Percentiles rank a stretch among this genome's conserved stretches.
Conservation (phyloP, 148 eudicot species). For the Rhododendron kiyosumense region DNA sequence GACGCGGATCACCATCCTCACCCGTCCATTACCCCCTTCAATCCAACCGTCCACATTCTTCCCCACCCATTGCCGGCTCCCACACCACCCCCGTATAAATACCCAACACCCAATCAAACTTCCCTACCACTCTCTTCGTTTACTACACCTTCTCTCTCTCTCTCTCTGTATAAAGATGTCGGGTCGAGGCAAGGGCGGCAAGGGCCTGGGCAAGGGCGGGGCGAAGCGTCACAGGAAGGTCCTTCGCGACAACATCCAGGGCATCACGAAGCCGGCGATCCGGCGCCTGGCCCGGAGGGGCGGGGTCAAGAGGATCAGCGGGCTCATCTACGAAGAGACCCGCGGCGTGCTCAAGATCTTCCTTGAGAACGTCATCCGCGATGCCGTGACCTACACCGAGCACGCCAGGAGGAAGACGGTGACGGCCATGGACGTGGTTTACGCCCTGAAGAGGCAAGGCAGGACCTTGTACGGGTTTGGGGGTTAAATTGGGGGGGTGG, state of each 20-base stretch:
- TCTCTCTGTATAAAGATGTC: neutral
- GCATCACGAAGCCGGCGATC: neutral
- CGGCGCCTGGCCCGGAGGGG: neutral
- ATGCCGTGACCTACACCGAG: neutral
- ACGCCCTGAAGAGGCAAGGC: neutral
- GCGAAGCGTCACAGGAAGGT: neutral
- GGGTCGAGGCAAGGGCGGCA: neutral
- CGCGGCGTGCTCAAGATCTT: neutral
- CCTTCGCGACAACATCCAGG: neutral
- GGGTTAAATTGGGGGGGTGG: neutral
- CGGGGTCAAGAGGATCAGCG: neutral
- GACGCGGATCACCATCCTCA: neutral
- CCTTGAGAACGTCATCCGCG: neutral
- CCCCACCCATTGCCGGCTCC: neutral
- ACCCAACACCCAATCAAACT: neutral
- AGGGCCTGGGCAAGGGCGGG: neutral
- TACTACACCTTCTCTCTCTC: neutral
- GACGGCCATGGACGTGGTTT: neutral
- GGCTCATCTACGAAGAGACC: neutral
- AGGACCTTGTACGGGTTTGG: neutral
- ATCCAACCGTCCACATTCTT: slow-evolving; percentile 7
- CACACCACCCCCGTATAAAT: neutral
- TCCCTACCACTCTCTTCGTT: neutral
- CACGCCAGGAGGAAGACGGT: neutral
- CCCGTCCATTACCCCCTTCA: neutral